These are phyloP conservation scores for Pythium dissimile DNA, from an alignment of 352 stramenopile genomes.

Conservation along the genomic window DNA sequence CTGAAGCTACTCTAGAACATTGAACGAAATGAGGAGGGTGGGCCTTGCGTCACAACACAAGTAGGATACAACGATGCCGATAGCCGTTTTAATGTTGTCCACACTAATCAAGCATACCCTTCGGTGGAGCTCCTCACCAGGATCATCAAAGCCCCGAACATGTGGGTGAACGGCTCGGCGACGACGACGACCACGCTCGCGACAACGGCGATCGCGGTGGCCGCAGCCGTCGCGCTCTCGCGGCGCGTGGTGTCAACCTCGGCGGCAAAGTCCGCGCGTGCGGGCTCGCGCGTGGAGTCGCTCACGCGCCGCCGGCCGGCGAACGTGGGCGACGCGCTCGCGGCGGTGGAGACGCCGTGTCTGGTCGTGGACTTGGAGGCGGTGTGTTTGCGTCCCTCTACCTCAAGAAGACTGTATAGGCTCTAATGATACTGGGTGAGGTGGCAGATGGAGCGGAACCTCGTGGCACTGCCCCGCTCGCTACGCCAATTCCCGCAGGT, in stretches of 20 bases:
- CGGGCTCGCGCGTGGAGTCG: slow-evolving; percentile 4
- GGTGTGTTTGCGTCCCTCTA: slow-evolving; percentile 11
- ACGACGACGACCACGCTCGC: background rate
- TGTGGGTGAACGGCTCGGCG: slow-evolving; percentile 11
- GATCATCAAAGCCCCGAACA: background rate
- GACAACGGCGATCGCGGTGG: slow-evolving; percentile 9
- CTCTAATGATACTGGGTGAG: too few species aligned
- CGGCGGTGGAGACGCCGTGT: slow-evolving; percentile 56
- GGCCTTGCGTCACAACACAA: too few species aligned
- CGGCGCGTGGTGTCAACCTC: background rate
- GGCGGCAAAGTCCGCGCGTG: too few species aligned
- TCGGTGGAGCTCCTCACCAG: background rate
- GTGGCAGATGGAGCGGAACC: slow-evolving; percentile 57
- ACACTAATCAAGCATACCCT: too few species aligned
- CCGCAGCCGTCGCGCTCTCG: slow-evolving; percentile 4
- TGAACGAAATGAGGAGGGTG: too few species aligned
- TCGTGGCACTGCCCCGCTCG: slow-evolving; percentile 34
- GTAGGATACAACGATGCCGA: too few species aligned
- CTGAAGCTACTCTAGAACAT: background rate
- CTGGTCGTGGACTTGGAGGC: slow-evolving; percentile 63
- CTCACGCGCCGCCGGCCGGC: slow-evolving; percentile 18
- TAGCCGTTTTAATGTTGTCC: background rate
- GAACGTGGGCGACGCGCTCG: slow-evolving; percentile 33
- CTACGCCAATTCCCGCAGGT: slow-evolving; percentile 28
- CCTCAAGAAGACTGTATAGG: too few species aligned